Evolutionary conservation across 1,284 basidiomycete species (phyloP), one percentile per base, ranked within the genome.

Genomic region (Retiboletus flavoniger): DNA sequence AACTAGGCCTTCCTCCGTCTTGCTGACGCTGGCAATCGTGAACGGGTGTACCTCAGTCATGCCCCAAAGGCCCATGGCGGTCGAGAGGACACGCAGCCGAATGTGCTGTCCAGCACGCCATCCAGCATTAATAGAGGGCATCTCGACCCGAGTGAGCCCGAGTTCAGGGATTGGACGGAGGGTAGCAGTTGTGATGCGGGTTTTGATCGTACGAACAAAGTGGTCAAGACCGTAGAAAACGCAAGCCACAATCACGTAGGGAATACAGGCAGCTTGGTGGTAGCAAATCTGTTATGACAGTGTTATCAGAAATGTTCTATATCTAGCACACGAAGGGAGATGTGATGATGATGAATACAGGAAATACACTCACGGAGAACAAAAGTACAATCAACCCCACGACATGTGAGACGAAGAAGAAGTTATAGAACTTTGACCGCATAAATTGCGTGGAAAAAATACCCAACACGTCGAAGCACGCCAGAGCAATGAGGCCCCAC

Each of bases 41-140:
- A 92, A 91, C 0, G 91, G 90, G 62, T 93, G 91, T 0, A 78
- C 72, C 59, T 87, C 80, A 11, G 78, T 75, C 75, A 85, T 82
- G 7, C 83, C 80, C 36, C 78, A 75, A 65, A 74, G 66, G 3
- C 85, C 83, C 74, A 87, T 76, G 14, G 76, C 73, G 3, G 69
- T 67, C 1, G 82, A 79, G n/a, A 90, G 70, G 14, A 93, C 77
- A 3, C 87, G 83, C 1, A 93, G 60, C 42, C 87, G 81, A 49
- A 94, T 79, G 63, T 93, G 91, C 64, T 93, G 91, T 1, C 90
- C 91, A 2, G 89, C 87, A 10, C 88, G 81, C 91, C 91, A 94
- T 44, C 91, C 91, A 11, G 79, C 73, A 64, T 86, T 89, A 59
- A 88, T 63, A 3, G 68, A 60, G 1, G 81, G 83, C 16, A 89